A percentile compares a stretch with the other conserved stretches of the same genome.
Evolutionary conservation across 106 monocot genomes (phyloP).

Genomic region (Allium sativum): DNA sequence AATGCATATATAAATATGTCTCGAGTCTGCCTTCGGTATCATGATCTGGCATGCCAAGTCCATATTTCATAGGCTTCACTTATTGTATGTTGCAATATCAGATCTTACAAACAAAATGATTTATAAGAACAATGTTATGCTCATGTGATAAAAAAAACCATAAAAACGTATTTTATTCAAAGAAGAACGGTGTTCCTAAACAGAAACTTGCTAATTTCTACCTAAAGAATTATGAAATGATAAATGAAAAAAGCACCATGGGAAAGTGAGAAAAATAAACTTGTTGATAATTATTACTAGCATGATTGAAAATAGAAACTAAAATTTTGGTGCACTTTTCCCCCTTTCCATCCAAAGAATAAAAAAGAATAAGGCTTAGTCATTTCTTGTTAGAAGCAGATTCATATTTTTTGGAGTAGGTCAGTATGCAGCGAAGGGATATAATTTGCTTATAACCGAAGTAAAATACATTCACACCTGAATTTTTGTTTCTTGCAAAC

Average conservation of each 20-base stretch:
- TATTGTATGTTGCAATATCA: too few relatives aligned
- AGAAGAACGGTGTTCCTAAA: neutral
- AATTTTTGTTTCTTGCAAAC: slow-evolving; percentile 96
- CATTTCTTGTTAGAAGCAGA: neutral
- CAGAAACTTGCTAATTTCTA: too few relatives aligned
- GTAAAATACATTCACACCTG: slow-evolving; percentile 31
- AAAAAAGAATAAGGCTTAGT: too few relatives aligned
- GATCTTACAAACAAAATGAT: too few relatives aligned
- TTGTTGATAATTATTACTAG: neutral
- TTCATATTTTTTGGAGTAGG: neutral
- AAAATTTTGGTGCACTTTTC: neutral
- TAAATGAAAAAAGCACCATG: too few relatives aligned
- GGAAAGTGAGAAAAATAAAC: too few relatives aligned
- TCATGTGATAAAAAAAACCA: neutral
- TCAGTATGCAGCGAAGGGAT: too few relatives aligned
- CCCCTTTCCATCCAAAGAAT: too few relatives aligned
- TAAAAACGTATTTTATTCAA: neutral
- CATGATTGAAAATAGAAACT: neutral
- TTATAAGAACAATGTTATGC: too few relatives aligned
- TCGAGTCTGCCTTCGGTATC: slow-evolving; percentile 61
- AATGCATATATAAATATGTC: too few relatives aligned
- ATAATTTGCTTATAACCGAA: too few relatives aligned
- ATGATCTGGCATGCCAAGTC: slow-evolving; percentile 62
- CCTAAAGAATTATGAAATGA: too few relatives aligned
- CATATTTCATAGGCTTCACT: slow-evolving; percentile 88